Base-by-base conservation (phyloP, 345 rosid species). In the Sonneratia caseolaris region DNA sequence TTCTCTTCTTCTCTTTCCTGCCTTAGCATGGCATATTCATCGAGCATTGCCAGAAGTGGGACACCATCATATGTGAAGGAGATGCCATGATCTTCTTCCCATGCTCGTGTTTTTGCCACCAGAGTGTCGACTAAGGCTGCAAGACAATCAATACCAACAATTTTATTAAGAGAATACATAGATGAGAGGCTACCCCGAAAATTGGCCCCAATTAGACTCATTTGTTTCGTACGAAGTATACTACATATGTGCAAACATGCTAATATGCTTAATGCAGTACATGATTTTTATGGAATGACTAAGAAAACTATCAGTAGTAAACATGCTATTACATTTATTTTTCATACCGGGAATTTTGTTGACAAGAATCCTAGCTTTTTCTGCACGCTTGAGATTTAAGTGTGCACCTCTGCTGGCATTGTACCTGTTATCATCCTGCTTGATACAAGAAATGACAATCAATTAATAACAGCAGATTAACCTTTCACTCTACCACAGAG, bases 311-410 rank as follows among this genome's bases (percentile, higher is more conserved):
- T 21, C 45, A 15, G 18, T 21, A 2, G 43, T 68, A 38, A 19
- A 45, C 5, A 16, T 13, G 2, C 7, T 40, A 35, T 19, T 47
- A 68, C 40, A 8, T 68, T 11, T 7, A 14, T 12, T 68, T 36
- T 37, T 24, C 35, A 67, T 89, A 92, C 98, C 96, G 69, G 99
- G 96, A 80, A 95, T 95, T 87, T 91, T 92, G 88, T 88, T 95
- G 59, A 95, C 99, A 78, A 95, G 77, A 77, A 90, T 76, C 59
- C 99, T 82, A 51, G 98, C 97, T 78, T 89, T 92, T 77, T 95
- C 98, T 40, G 99, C 99, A 38, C 98, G 97, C 88, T 95, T 95
- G 84, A 95, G 99, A 83, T 95, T 95, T 79, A 92, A 83, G 72
- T 95, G 99, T 3, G 99, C 97, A 24, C 99, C 99, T 84, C 97